A percentile compares a stretch with the other conserved stretches of the same genome.
These are phyloP conservation scores for Dipodascopsis uninucleata DNA, from an alignment of 805 yeast species.

Conservation along the genomic window DNA sequence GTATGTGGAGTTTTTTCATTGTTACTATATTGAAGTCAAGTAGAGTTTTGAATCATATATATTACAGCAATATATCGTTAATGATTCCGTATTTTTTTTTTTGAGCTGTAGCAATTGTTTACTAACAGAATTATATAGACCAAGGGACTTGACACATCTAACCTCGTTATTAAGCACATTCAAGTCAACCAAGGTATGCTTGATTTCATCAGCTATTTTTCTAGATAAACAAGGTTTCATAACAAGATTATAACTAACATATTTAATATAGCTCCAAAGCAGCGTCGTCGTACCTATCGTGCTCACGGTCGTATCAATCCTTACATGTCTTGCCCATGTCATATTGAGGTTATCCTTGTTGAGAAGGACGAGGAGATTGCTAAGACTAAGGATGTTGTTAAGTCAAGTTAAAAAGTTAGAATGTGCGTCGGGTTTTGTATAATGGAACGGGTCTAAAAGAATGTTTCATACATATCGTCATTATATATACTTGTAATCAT, in stretches of 20 bases:
- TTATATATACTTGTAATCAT: conserved; percentile 8
- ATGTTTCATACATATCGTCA: conserved; percentile 20
- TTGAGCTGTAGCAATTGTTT: too few species aligned
- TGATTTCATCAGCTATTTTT: not conserved
- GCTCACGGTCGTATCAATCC: conserved; percentile 99
- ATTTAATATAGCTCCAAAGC: conserved; percentile 77
- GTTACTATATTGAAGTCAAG: conserved; percentile 39
- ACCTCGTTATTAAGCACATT: conserved; percentile 93
- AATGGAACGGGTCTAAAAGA: not conserved
- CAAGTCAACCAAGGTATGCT: conserved; percentile 82
- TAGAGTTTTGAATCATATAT: too few species aligned
- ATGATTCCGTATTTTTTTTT: too few species aligned
- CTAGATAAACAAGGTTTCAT: not conserved
- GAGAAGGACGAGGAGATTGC: conserved; percentile 92
- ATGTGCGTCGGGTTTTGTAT: conserved; percentile 2
- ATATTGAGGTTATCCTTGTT: conserved; percentile 94
- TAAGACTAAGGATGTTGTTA: conserved; percentile 69
- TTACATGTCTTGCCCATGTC: conserved; percentile 98
- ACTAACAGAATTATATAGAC: conserved; percentile 49
- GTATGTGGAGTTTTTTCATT: conserved; percentile 11
- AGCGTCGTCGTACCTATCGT: conserved; percentile 99
- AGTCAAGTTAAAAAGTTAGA: conserved; percentile 3
- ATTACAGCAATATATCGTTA: too few species aligned
- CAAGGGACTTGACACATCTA: conserved; percentile 95
- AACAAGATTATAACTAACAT: too few species aligned